These are phyloP conservation scores for Mimosa pudica DNA, from an alignment of 306 rosid genomes.

Conservation along the genomic window DNA sequence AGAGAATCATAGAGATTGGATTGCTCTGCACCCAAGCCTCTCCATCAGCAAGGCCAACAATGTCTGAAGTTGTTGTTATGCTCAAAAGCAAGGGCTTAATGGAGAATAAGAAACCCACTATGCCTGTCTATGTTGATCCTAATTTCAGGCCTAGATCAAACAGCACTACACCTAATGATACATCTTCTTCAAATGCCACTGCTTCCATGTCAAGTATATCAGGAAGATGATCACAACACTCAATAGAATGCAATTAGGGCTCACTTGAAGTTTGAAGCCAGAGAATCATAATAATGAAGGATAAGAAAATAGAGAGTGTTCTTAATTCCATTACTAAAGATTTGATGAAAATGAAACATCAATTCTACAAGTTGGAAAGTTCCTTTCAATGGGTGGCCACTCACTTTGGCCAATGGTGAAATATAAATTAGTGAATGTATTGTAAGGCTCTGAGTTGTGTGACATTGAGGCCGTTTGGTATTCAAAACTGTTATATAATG, in stretches of 20 bases:
- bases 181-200: constrained; percentile 1
- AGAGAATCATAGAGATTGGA: not conserved
- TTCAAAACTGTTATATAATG: not conserved
- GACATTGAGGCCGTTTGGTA: not conserved
- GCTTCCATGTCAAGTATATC: not conserved
- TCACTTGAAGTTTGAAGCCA: not conserved
- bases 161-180: not conserved
- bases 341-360: not conserved
- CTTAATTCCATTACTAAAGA: not conserved
- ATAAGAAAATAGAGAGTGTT: not conserved
- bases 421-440: not conserved
- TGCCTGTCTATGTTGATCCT: constrained; percentile 6
- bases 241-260: not conserved
- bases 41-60: not conserved
- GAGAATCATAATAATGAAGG: not conserved
- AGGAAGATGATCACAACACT: not conserved
- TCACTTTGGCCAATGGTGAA: not conserved
- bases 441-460: not conserved
- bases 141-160: not conserved
- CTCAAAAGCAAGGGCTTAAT: constrained; percentile 11
- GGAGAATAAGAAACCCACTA: not conserved
- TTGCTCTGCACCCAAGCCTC: constrained; percentile 10
- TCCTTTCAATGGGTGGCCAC: not conserved
- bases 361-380: constrained; percentile 1
- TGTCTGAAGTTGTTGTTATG: constrained; percentile 4